phyloP scores from a whole-genome alignment of 2,329 filamentous ascomycete species.

The Stachybotrys chartarum region DNA sequence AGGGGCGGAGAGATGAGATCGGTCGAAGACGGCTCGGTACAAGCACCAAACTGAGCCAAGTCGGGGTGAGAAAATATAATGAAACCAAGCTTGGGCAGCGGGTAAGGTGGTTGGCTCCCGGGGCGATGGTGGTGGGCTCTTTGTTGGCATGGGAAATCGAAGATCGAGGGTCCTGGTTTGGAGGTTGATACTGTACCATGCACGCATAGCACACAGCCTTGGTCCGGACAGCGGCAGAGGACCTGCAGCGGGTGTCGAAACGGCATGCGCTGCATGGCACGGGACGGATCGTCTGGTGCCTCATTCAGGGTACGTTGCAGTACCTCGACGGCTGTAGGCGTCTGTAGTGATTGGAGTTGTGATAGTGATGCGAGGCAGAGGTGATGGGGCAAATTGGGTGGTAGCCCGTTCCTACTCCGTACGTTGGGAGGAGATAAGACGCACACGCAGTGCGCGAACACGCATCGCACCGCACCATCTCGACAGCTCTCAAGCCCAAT shows the following conservation, averaged over 20 bases:
- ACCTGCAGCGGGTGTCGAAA: neutral
- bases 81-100: neutral
- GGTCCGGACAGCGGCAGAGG: no score
- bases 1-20: neutral
- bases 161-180: neutral
- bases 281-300: neutral
- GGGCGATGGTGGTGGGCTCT: neutral
- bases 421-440: neutral
- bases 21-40: neutral
- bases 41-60: neutral
- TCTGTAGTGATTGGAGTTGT: neutral
- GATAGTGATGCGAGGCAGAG: neutral
- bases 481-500: neutral
- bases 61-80: neutral
- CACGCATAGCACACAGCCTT: neutral
- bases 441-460: neutral
- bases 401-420: neutral
- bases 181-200: neutral
- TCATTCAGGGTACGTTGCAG: neutral
- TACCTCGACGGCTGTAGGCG: neutral
- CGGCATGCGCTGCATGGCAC: neutral
- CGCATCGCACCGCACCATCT: neutral
- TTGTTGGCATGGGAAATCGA: neutral
- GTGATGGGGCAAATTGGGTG: neutral
- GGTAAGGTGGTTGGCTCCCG: neutral